Evolutionary conservation across 192 early-diverging fungal genomes (phyloP).

Genomic region (Funneliformis geosporum): DNA sequence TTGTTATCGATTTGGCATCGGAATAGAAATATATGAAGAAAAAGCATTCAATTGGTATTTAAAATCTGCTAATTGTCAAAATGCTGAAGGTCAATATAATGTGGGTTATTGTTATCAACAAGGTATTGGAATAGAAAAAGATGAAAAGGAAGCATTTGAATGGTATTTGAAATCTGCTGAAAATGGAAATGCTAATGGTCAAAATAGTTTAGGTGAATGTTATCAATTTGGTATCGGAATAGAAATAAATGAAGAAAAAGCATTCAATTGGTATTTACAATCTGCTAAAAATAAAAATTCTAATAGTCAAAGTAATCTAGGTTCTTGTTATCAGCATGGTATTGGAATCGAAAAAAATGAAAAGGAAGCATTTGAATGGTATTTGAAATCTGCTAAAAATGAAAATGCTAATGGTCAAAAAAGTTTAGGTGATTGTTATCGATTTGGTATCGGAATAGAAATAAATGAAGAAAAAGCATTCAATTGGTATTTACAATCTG

Average conservation of each 20-base stretch:
- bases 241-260: conserved; percentile 43
- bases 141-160: conserved; percentile 49
- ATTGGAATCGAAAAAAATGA: no score
- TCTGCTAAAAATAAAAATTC: conserved; percentile 57
- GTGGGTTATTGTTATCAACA: conserved; percentile 75
- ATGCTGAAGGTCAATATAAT: conserved; percentile 69
- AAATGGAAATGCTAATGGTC: conserved; percentile 58
- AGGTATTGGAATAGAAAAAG: conserved; percentile 56
- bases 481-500: no score
- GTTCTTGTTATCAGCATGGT: no score
- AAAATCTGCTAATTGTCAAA: conserved; percentile 61
- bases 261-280: conserved; percentile 56
- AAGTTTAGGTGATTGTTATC: no score
- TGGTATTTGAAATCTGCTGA: conserved; percentile 61
- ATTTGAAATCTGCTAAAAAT: no score
- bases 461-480: no score
- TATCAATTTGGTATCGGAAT: conserved; percentile 72
- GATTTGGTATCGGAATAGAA: no score
- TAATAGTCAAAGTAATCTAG: not conserved
- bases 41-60: conserved; percentile 58
- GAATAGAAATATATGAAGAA: conserved; percentile 42
- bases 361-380: no score
- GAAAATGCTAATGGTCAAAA: no score
- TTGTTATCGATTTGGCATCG: conserved; percentile 71
- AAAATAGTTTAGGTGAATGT: conserved; percentile 72